Percentiles rank a stretch among this genome's conserved stretches.
These are phyloP conservation scores for Arthrobotrys musiformis DNA, from an alignment of 2,329 filamentous ascomycete genomes.

Conservation along the genomic window DNA sequence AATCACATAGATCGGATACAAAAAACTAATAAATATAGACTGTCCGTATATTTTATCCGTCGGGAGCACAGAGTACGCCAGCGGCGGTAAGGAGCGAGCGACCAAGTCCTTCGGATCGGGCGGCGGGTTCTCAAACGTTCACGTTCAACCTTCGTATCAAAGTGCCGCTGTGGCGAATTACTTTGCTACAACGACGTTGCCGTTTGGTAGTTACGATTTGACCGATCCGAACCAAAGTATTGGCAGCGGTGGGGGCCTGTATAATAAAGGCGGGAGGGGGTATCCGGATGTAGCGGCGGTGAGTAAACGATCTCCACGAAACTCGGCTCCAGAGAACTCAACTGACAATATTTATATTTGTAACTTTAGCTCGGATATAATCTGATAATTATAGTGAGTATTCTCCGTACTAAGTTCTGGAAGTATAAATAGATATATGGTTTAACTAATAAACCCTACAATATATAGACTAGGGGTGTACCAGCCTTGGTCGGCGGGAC, in stretches of 20 bases:
- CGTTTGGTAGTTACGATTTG: conserved; percentile 57
- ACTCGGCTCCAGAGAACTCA: too few species aligned
- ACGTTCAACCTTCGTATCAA: conserved; percentile 64
- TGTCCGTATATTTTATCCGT: conserved; percentile 69
- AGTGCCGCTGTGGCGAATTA: conserved; percentile 63
- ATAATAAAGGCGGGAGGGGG: conserved; percentile 65
- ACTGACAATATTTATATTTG: conserved; percentile 45
- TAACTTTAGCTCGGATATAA: conserved; percentile 61
- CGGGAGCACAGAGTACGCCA: conserved; percentile 61
- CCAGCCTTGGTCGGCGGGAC: conserved; percentile 66
- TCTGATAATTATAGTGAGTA: conserved; percentile 55
- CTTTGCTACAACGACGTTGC: conserved; percentile 61
- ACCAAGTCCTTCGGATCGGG: conserved; percentile 62
- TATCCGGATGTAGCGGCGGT: conserved; percentile 67
- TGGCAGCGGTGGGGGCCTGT: conserved; percentile 63
- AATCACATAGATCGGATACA: neutral
- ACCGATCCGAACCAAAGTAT: conserved; percentile 60
- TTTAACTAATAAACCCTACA: neutral
- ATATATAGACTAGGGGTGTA: conserved; percentile 56
- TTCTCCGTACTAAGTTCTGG: too few species aligned
- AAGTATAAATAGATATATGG: neutral
- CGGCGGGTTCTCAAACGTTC: conserved; percentile 66
- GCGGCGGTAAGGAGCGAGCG: conserved; percentile 55
- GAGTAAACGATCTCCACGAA: conserved; percentile 60
- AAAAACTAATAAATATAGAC: conserved; percentile 59